Percentiles rank a stretch among this genome's conserved stretches.
Conservation (phyloP, 2,329 filamentous ascomycete genomes). For the Davidsoniella eucalypti region DNA sequence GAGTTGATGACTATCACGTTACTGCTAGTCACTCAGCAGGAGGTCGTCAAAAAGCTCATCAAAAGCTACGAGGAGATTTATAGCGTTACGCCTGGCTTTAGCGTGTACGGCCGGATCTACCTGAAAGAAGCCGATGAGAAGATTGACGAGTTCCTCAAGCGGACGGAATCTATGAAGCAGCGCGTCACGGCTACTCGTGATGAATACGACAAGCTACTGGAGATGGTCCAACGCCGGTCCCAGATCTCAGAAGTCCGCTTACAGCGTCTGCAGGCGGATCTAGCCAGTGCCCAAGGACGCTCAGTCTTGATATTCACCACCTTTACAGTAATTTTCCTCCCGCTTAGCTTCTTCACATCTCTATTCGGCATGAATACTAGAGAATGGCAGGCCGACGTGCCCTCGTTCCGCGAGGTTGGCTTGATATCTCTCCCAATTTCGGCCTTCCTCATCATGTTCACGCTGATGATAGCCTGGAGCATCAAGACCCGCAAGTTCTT, state of each 20-base stretch:
- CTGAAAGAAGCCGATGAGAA: constrained; percentile 35
- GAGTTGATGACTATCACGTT: constrained; percentile 40
- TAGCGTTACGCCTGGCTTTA: constrained; percentile 21
- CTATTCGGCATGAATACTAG: constrained; percentile 48
- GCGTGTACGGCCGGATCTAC: constrained; percentile 21
- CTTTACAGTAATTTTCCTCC: constrained; percentile 46
- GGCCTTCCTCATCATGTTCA: constrained; percentile 29
- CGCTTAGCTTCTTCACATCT: constrained; percentile 47
- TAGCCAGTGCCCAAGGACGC: constrained; percentile 43
- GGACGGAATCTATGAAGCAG: constrained; percentile 39
- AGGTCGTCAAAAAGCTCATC: constrained; percentile 32
- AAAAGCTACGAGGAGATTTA: constrained; percentile 24
- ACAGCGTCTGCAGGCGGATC: constrained; percentile 44
- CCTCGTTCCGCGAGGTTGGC: constrained; percentile 29
- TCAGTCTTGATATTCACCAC: constrained; percentile 51
- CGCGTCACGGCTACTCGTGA: constrained; percentile 41
- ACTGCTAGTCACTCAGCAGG: constrained; percentile 40
- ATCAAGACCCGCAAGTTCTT: constrained; percentile 24
- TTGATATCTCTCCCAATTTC: constrained; percentile 32
- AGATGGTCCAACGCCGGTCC: constrained; percentile 50
- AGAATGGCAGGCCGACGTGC: constrained; percentile 38
- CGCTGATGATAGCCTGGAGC: constrained; percentile 41
- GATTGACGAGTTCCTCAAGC: constrained; percentile 37
- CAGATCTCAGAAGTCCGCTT: constrained; percentile 50
- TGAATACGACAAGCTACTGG: constrained; percentile 48